These are phyloP conservation scores for Ormosia emarginata DNA, from an alignment of 306 rosid species.

Conservation along the genomic window DNA sequence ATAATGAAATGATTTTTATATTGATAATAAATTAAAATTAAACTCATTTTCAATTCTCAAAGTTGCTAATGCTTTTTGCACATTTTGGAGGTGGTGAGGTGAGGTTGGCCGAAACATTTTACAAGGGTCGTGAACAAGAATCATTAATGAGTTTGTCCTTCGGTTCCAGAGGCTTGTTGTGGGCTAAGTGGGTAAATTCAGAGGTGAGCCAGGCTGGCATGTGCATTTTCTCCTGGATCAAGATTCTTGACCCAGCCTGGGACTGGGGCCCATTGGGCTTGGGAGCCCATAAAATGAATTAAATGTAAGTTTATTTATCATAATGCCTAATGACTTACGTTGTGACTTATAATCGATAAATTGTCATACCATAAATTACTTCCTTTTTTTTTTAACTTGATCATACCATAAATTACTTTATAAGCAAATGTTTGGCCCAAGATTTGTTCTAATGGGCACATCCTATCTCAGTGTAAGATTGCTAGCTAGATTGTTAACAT, in stretches of 20 bases:
- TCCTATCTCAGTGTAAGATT: no score
- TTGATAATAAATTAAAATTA: neutral
- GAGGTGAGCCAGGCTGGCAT: neutral
- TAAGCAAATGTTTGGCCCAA: no score
- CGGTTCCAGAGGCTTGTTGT: conserved; percentile 2
- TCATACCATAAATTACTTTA: no score
- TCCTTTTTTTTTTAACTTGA: no score
- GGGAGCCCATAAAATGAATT: neutral
- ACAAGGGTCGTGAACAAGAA: neutral
- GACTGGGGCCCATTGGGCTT: conserved; percentile 23
- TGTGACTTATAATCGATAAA: neutral
- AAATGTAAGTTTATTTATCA: no score
- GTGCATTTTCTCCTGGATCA: conserved; percentile 6
- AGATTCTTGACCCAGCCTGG: neutral
- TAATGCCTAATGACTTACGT: neutral
- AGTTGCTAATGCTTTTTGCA: neutral
- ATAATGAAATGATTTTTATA: no score
- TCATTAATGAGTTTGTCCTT: conserved; percentile 13
- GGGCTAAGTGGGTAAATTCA: neutral
- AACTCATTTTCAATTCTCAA: neutral
- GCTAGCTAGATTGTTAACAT: no score
- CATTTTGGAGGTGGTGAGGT: neutral
- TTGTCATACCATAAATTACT: neutral
- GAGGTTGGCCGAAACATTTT: neutral
- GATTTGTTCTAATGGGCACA: no score